phyloP scores from a whole-genome alignment of 1,284 basidiomycete genomes.

The Coniferiporia sulphurascens region DNA sequence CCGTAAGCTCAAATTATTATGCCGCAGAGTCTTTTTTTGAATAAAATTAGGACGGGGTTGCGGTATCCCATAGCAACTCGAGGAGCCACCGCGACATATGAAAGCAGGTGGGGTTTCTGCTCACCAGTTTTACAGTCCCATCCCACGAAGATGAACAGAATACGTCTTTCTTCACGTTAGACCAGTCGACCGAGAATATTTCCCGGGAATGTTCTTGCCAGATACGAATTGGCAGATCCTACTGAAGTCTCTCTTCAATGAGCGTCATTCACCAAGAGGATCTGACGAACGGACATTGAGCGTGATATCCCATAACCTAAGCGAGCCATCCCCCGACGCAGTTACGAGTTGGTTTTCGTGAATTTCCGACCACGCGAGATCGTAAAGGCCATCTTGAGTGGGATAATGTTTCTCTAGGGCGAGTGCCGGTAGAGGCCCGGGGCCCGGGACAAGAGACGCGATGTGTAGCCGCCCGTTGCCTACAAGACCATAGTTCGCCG shows the following conservation, averaged over 20 bases:
- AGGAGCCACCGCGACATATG: background rate
- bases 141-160: conserved; percentile 95
- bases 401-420: conserved; percentile 76
- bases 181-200: conserved; percentile 96
- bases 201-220: conserved; percentile 95
- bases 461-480: conserved; percentile 89
- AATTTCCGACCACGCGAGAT: conserved; percentile 87
- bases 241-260: conserved; percentile 29
- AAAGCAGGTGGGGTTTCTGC: conserved; percentile 27
- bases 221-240: conserved; percentile 84
- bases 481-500: conserved; percentile 93
- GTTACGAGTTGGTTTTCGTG: conserved; percentile 94
- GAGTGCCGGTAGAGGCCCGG: conserved; percentile 40
- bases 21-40: too few species aligned
- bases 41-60: background rate
- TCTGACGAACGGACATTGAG: conserved; percentile 54
- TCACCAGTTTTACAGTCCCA: conserved; percentile 81
- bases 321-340: conserved; percentile 86
- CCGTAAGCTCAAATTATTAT: too few species aligned
- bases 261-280: conserved; percentile 19
- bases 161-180: conserved; percentile 86
- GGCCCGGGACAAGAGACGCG: conserved; percentile 47
- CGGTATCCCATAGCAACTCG: background rate
- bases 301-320: conserved; percentile 89
- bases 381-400: conserved; percentile 91